Conservation (phyloP, 1,284 basidiomycete genomes). For the Wolfiporia cocos region DNA sequence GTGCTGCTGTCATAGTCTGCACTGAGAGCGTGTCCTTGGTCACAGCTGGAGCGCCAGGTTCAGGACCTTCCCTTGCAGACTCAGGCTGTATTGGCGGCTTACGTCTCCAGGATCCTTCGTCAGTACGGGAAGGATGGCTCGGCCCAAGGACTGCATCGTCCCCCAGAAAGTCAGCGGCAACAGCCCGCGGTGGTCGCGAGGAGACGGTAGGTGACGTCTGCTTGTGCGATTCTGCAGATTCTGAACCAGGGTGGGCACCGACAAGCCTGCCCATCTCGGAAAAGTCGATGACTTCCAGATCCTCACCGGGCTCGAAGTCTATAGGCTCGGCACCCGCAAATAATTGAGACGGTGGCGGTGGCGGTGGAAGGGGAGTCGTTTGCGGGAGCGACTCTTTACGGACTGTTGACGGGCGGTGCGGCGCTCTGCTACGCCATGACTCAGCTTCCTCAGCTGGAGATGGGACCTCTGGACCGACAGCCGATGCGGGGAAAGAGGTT, state of each 20-base stretch:
- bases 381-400: slow-evolving; percentile 11
- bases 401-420: slow-evolving; percentile 24
- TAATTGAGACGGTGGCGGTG: slow-evolving; percentile 28
- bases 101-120: slow-evolving; percentile 41
- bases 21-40: slow-evolving; percentile 2
- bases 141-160: slow-evolving; percentile 26
- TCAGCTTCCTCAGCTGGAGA: slow-evolving; percentile 37
- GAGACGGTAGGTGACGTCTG: slow-evolving; percentile 12
- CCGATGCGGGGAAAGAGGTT: slow-evolving; percentile 20
- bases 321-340: slow-evolving; percentile 43
- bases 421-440: slow-evolving; percentile 58
- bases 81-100: background rate
- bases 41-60: background rate
- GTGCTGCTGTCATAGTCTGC: slow-evolving; percentile 1
- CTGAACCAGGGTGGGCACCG: slow-evolving; percentile 30
- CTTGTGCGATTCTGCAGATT: slow-evolving; percentile 14
- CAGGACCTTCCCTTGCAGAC: background rate
- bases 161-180: slow-evolving; percentile 67
- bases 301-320: slow-evolving; percentile 45
- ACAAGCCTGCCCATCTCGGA: slow-evolving; percentile 67
- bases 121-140: slow-evolving; percentile 21
- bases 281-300: slow-evolving; percentile 73
- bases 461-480: slow-evolving; percentile 11
- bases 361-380: slow-evolving; percentile 10
- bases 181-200: slow-evolving; percentile 34